phyloP scores from a whole-genome alignment of 352 stramenopile genomes.

The Pythium myriotylum region DNA sequence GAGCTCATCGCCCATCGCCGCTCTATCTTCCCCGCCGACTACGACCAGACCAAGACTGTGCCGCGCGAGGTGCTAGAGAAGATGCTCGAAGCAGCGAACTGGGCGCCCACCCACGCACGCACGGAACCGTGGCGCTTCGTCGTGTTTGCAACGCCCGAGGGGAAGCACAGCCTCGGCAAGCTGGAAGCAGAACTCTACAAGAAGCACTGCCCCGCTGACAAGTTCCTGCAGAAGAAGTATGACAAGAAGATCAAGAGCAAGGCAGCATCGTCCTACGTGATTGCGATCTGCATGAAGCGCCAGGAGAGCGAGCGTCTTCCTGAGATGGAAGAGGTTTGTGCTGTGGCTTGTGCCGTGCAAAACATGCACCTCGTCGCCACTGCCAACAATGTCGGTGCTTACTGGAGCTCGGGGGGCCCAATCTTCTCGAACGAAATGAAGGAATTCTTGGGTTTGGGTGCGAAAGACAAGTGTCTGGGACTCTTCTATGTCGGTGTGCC shows the following conservation, averaged over 20 bases:
- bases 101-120: conserved; percentile 77
- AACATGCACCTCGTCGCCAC: conserved; percentile 84
- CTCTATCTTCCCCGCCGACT: conserved; percentile 76
- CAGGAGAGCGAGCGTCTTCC: conserved; percentile 80
- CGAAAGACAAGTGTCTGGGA: conserved; percentile 79
- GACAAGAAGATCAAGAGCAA: conserved; percentile 82
- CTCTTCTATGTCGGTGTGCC: conserved; percentile 84
- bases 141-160: conserved; percentile 61
- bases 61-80: conserved; percentile 63
- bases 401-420: conserved; percentile 81
- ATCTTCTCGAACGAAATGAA: conserved; percentile 84
- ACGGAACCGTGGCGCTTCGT: conserved; percentile 88
- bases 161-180: conserved; percentile 56
- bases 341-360: conserved; percentile 77
- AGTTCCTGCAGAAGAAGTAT: conserved; percentile 79
- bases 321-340: conserved; percentile 80
- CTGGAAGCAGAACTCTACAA: conserved; percentile 76
- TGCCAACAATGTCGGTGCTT: conserved; percentile 66
- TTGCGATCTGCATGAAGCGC: conserved; percentile 88
- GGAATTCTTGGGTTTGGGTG: conserved; percentile 61
- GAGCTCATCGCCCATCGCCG: conserved; percentile 78
- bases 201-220: conserved; percentile 57
- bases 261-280: conserved; percentile 68
- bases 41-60: conserved; percentile 57
- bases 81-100: conserved; percentile 81